Evolutionary conservation across 192 early-diverging fungal species (phyloP).

Genomic region (Gigaspora rosea): DNA sequence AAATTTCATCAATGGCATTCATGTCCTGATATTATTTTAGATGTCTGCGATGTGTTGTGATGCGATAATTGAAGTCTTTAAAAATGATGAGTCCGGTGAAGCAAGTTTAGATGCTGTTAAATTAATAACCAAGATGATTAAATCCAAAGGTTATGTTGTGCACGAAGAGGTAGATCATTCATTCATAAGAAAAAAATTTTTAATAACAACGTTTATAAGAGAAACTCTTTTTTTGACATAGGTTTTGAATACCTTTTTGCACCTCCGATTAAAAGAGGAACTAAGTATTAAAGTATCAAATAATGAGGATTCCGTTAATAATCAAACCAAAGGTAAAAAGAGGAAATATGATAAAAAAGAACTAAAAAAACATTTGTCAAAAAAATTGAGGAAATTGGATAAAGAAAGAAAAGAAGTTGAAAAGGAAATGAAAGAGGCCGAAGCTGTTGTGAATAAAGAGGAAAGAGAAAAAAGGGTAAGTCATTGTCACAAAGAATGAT

Average conservation of each 20-base stretch:
- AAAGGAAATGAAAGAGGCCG: conserved; percentile 86
- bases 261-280: conserved; percentile 84
- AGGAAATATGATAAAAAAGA: conserved; percentile 49
- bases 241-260: conserved; percentile 76
- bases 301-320: conserved; percentile 51
- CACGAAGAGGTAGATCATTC: conserved; percentile 46
- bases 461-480: conserved; percentile 72
- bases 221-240: conserved; percentile 30
- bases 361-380: conserved; percentile 54
- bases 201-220: neutral
- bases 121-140: conserved; percentile 82
- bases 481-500: neutral
- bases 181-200: neutral
- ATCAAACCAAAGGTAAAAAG: conserved; percentile 53
- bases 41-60: conserved; percentile 74
- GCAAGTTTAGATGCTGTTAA: conserved; percentile 84
- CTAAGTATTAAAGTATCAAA: conserved; percentile 51
- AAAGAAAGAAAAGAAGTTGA: conserved; percentile 74
- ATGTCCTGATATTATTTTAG: conserved; percentile 39
- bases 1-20: too few species aligned
- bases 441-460: conserved; percentile 82
- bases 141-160: conserved; percentile 76
- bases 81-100: conserved; percentile 84
- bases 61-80: conserved; percentile 77
- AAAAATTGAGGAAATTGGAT: conserved; percentile 72